Base-by-base conservation (phyloP, 768 basidiomycete species). In the Pleurotus tuber-regium region DNA sequence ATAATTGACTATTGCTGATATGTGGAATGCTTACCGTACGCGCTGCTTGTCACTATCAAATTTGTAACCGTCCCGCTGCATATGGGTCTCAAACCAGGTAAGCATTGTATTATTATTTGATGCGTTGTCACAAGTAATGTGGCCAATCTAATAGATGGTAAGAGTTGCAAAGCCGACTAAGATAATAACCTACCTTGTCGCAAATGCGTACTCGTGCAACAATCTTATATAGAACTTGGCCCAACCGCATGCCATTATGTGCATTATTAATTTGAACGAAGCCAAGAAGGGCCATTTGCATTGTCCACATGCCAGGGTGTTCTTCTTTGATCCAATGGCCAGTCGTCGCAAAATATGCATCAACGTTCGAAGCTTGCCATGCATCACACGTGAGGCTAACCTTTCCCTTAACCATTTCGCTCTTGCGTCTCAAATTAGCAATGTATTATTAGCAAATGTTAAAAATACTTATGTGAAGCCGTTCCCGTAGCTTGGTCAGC, bases 321-420 rank as follows among this genome's bases (percentile, higher is more conserved):
- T 16, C 43, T 54, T 71, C 67, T 25, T 72, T 66, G 31, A 72
- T 68, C 70, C 73, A 75, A 44, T 71, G 69, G 1, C 62, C 69
- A 0, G 67, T 75, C 2, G 70, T 65, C 0, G 65, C 72, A 55
- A 70, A 70, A 56, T 75, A 76, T 1, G 58, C 63, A 56, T 75
- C 70, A 2, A 55, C 52, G 52, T 70, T 73, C 7, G 29, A 43
- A 1, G 72, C 73, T 42, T 71, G 70, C 74, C 72, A 75, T 14
- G 63, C 69, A 57, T 76, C 67, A 55, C 70, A 70, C 4, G 71
- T 76, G 4, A 68, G 18, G 33, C 57, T 66, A 28, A 70, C 38
- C 8, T 30, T 30, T 18, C 53, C 48, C 29, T 35, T 41, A 21
- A 54, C 53, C 8, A 40, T 23, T 8, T 39, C 38, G 33, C 53